Evolutionary conservation across 2,329 filamentous ascomycete genomes (phyloP), one percentile per base, ranked within the genome.

Genomic region (Helotiales sp.): DNA sequence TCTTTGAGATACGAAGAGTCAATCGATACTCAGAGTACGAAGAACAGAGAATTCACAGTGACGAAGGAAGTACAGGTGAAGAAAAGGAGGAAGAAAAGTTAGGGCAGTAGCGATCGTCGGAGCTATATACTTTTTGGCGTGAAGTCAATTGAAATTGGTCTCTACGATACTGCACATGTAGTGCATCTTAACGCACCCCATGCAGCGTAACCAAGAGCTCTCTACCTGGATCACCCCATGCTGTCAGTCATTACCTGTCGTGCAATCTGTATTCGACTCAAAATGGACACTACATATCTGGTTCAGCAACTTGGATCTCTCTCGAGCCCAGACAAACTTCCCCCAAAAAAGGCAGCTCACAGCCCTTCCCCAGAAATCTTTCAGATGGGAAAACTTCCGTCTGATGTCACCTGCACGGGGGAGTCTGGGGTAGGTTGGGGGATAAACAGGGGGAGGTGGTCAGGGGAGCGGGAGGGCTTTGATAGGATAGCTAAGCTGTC

Each of bases 361-460:
- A 34, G 13, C 8, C 37, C 26, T 58, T 52, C 60, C 60, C 63
- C 54, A 62, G 40, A 54, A 54, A 63, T 26, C 47, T 43, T 61
- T 57, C 52, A 52, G 61, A 65, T 60, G 61, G 61, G 6, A 65
- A 66, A 61, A 34, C 50, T 37, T 55, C 58, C 49, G 40, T 64
- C 61, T 62, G 62, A 64, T 68, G 58, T 63, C 58, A 47, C 58
- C 20, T 26, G 52, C 28, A 37, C 45, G 22, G 43, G 40, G 32
- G 34, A 43, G 45, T 60, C 58, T 45, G 59, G 60, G 62, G 63
- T 55, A 61, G 17, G 20, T 22, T 61, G 63, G 58, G 58, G 58
- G 47, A 64, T 37, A 43, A 47, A 24, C 17, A 40, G 37, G 54
- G 45, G 6, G 22, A 15, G 24, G 22, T n/a, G 43, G 59, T 17